A percentile compares a stretch with the other conserved stretches of the same genome.
Conservation (phyloP, 352 stramenopile species). For the Phytophthora sojae region DNA sequence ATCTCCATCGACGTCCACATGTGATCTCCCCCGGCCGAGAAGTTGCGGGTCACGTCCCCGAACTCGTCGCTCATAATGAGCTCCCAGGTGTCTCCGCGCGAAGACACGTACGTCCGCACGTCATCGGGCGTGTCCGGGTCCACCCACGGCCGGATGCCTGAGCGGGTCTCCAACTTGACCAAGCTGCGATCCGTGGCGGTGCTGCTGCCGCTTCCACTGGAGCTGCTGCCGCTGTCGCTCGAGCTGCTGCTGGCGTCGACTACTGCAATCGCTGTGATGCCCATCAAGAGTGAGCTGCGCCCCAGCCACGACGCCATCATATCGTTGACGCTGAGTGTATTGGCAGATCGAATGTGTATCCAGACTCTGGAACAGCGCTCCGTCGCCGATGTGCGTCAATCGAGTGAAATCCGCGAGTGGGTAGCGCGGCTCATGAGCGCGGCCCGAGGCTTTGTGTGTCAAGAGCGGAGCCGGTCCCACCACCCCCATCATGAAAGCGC, state of each 20-base stretch:
- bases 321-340: not conserved
- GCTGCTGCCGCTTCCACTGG: constrained; percentile 27
- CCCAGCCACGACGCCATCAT: constrained; percentile 1
- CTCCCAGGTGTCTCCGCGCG: constrained; percentile 60
- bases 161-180: constrained; percentile 48
- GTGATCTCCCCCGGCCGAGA: constrained; percentile 62
- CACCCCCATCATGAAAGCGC: constrained; percentile 12
- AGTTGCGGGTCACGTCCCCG: constrained; percentile 51
- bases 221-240: constrained; percentile 3
- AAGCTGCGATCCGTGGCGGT: constrained; percentile 34
- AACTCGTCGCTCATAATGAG: constrained; percentile 85
- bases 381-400: not conserved
- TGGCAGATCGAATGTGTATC: not conserved
- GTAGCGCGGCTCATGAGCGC: not conserved
- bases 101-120: constrained; percentile 51
- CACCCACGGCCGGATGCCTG: constrained; percentile 62
- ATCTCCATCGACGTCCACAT: constrained; percentile 76
- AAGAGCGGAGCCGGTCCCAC: constrained; percentile 28
- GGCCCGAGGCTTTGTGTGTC: constrained; percentile 25
- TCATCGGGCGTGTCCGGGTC: constrained; percentile 63
- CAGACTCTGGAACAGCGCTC: too few species aligned
- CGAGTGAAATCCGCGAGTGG: constrained; percentile 19
- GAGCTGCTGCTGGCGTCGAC: constrained; percentile 24
- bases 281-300: constrained; percentile 9
- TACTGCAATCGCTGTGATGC: constrained; percentile 11